phyloP scores from a whole-genome alignment of 2,329 filamentous ascomycete genomes.

The Pseudogymnoascus sp. region DNA sequence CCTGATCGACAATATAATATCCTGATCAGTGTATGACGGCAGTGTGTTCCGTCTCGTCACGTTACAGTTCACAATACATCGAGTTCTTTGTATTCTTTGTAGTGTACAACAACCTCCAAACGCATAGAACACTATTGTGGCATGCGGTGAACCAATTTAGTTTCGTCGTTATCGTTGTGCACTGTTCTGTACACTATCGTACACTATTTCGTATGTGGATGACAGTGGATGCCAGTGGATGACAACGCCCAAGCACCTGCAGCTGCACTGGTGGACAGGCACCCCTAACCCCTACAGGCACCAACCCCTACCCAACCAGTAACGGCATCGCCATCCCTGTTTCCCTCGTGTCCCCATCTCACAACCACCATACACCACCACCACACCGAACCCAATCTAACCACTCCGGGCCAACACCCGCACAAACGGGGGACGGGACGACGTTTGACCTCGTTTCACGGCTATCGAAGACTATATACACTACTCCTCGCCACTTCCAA shows the following conservation, averaged over 20 bases:
- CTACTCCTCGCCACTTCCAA: slow-evolving; percentile 1
- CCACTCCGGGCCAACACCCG: neutral
- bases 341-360: slow-evolving; percentile 21
- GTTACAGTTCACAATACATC: neutral
- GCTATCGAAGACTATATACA: neutral
- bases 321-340: slow-evolving; percentile 30
- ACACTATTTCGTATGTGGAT: neutral
- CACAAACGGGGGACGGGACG: neutral
- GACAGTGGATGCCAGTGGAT: neutral
- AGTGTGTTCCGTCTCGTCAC: neutral
- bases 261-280: neutral
- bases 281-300: neutral
- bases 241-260: neutral
- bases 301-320: slow-evolving; percentile 31
- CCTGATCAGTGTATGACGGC: neutral
- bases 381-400: neutral
- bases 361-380: neutral
- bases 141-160: neutral
- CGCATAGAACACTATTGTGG: neutral
- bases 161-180: neutral
- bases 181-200: neutral
- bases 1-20: neutral
- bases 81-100: neutral
- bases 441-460: slow-evolving; percentile 3
- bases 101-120: neutral